phyloP scores from a whole-genome alignment of 441 rosid species.

The Aleurites moluccanus region DNA sequence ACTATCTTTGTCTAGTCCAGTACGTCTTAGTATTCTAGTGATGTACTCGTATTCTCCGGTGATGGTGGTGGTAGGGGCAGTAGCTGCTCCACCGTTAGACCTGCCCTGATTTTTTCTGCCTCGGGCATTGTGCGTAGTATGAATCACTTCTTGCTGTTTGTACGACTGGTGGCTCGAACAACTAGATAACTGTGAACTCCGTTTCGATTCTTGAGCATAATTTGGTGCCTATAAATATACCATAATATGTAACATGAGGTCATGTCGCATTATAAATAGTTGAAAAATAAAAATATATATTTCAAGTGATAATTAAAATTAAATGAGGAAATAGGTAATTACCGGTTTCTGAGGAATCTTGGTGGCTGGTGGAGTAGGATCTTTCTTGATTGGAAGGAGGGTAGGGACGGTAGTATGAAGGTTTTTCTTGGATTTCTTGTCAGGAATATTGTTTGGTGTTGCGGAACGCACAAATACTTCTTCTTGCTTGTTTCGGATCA shows the following conservation, averaged over 20 bases:
- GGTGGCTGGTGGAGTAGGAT: conserved; percentile 46
- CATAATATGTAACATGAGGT: no score
- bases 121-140: conserved; percentile 29
- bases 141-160: conserved; percentile 36
- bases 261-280: background rate
- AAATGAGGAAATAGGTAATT: background rate
- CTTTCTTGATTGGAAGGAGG: conserved; percentile 65
- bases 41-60: conserved; percentile 55
- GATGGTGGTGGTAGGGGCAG: conserved; percentile 24
- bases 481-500: conserved; percentile 48
- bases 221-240: conserved; percentile 29
- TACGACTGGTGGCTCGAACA: conserved; percentile 51
- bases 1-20: conserved; percentile 52
- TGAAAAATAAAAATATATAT: conserved; percentile 1
- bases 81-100: conserved; percentile 20
- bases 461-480: conserved; percentile 46
- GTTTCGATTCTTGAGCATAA: conserved; percentile 42
- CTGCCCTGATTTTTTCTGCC: conserved; percentile 24
- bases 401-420: conserved; percentile 47
- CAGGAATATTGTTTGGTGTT: conserved; percentile 30
- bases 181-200: conserved; percentile 53
- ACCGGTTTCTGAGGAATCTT: conserved; percentile 57
- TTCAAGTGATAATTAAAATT: background rate
- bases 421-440: conserved; percentile 49
- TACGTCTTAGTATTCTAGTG: conserved; percentile 52